Percentiles rank a stretch among this genome's conserved stretches.
phyloP scores from a whole-genome alignment of 805 yeast genomes.

The Hanseniaspora hatyaiensis region DNA sequence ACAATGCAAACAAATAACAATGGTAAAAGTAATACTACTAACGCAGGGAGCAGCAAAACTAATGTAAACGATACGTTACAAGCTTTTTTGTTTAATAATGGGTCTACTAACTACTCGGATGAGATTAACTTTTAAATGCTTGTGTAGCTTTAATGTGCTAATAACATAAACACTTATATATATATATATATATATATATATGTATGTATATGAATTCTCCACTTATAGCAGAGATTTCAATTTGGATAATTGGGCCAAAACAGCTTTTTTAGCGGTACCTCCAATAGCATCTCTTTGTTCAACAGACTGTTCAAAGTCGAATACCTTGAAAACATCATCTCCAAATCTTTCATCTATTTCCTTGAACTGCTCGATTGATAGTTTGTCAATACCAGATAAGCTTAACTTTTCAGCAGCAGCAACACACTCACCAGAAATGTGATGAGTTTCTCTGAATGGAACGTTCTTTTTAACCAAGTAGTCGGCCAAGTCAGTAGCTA shows the following conservation, averaged over 20 bases:
- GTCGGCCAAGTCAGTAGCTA: constrained; percentile 97
- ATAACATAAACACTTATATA: background rate
- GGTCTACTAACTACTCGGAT: constrained; percentile 9
- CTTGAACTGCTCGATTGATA: constrained; percentile 66
- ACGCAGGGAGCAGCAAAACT: background rate
- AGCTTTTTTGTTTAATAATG: constrained; percentile 8
- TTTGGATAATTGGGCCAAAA: constrained; percentile 53
- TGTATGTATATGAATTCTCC: background rate
- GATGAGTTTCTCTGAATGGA: constrained; percentile 98
- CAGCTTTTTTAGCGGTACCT: constrained; percentile 89
- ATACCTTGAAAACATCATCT: constrained; percentile 71
- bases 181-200: background rate
- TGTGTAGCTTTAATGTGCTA: too few species aligned
- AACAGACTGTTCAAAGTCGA: constrained; percentile 84
- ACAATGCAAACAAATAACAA: background rate
- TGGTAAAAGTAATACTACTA: background rate
- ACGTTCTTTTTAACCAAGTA: constrained; percentile 95
- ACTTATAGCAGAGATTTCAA: constrained; percentile 26
- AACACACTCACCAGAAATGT: constrained; percentile 96
- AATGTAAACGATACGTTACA: background rate
- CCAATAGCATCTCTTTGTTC: constrained; percentile 96
- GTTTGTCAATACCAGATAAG: constrained; percentile 74
- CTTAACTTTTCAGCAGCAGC: constrained; percentile 71
- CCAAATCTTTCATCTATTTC: constrained; percentile 69
- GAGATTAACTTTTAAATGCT: constrained; percentile 9